Conservation (phyloP, 305 asterid species). For the Solanum hybrid region DNA sequence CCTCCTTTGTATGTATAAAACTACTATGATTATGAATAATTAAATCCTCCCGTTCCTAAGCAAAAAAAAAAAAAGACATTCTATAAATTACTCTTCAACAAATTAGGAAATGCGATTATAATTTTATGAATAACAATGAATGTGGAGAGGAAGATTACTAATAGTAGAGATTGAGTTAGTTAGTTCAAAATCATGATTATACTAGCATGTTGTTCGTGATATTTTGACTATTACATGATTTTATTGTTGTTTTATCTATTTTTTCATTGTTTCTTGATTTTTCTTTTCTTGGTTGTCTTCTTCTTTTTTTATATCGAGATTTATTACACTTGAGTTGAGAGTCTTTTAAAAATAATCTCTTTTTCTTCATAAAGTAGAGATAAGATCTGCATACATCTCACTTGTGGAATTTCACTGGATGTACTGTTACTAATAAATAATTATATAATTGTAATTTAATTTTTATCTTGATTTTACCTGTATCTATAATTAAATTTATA, state of each 20-base stretch:
- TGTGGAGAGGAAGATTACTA: neutral
- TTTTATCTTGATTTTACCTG: neutral
- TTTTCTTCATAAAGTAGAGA: too few species aligned
- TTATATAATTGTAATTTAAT: neutral
- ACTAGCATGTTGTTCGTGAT: too few species aligned
- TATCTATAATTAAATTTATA: neutral
- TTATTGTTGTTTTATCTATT: too few species aligned
- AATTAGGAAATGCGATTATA: neutral
- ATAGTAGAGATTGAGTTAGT: neutral
- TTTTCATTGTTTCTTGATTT: neutral
- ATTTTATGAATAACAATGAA: neutral
- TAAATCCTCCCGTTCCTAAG: too few species aligned
- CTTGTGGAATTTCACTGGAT: too few species aligned
- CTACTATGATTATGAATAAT: too few species aligned
- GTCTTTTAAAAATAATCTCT: too few species aligned
- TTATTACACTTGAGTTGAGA: too few species aligned
- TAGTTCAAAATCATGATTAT: neutral
- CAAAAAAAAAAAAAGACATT: neutral
- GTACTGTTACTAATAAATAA: neutral
- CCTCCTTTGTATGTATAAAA: too few species aligned
- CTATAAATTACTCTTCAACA: neutral
- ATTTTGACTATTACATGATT: too few species aligned
- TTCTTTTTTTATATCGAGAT: too few species aligned
- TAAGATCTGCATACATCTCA: too few species aligned
- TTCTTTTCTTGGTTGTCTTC: neutral